phyloP scores from a whole-genome alignment of 805 yeast genomes.

The Metschnikowia corniflorae region DNA sequence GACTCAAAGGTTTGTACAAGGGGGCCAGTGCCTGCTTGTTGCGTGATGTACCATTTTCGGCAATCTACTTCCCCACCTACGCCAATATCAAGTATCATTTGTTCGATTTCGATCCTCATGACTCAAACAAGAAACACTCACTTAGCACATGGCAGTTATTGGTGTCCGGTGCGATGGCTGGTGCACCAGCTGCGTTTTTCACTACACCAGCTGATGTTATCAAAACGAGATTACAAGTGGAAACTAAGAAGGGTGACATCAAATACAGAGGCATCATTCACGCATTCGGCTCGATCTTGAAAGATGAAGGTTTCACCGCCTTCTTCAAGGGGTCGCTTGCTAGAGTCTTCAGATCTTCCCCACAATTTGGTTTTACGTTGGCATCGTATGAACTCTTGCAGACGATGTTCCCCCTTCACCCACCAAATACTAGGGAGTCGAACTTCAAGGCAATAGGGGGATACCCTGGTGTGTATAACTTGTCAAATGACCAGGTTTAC shows the following conservation, averaged over 20 bases:
- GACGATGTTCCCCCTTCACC: constrained; percentile 66
- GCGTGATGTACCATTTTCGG: constrained; percentile 95
- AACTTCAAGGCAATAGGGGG: constrained; percentile 43
- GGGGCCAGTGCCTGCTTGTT: constrained; percentile 89
- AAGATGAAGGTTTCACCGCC: constrained; percentile 80
- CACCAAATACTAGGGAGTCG: constrained; percentile 42
- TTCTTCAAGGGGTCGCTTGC: constrained; percentile 97
- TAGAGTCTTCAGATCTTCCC: constrained; percentile 90
- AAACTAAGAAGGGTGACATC: constrained; percentile 70
- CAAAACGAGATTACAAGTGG: constrained; percentile 90
- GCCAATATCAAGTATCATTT: constrained; percentile 84
- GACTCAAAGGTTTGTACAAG: constrained; percentile 80
- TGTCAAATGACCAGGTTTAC: constrained; percentile 40
- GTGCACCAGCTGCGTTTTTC: constrained; percentile 95
- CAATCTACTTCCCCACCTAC: constrained; percentile 95
- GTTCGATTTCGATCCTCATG: constrained; percentile 77
- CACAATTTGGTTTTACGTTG: constrained; percentile 95
- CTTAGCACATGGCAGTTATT: constrained; percentile 82
- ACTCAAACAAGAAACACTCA: constrained; percentile 52
- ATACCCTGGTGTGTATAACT: constrained; percentile 44
- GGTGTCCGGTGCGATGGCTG: constrained; percentile 89
- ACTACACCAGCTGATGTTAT: constrained; percentile 98
- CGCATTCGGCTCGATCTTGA: constrained; percentile 68
- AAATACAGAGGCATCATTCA: constrained; percentile 73
- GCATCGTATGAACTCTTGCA: constrained; percentile 96